These are phyloP conservation scores for Rhizomucor pusillus DNA, from an alignment of 371 early-diverging fungal genomes.

Conservation along the genomic window DNA sequence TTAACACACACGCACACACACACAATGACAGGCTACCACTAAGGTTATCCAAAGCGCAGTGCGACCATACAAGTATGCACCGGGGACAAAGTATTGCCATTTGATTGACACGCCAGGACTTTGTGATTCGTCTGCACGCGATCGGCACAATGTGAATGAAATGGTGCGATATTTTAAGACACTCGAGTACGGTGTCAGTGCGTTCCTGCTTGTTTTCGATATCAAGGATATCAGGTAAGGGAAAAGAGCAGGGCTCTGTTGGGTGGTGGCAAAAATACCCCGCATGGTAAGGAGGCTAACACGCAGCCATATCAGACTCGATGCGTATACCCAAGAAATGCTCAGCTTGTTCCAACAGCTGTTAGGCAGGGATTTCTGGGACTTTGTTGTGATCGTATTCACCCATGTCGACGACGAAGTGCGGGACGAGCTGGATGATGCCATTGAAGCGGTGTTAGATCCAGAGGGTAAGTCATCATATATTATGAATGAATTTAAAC, in stretches of 20 bases:
- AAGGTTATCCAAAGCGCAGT: slow-evolving; percentile 22
- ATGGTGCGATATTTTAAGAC: slow-evolving; percentile 59
- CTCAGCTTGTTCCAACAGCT: slow-evolving; percentile 52
- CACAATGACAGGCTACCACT: slow-evolving; percentile 28
- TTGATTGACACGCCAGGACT: slow-evolving; percentile 57
- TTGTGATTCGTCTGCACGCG: slow-evolving; percentile 49
- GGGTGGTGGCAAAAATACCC: too few species aligned
- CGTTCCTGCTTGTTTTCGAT: slow-evolving; percentile 60
- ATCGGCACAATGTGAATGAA: slow-evolving; percentile 51
- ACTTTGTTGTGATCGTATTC: slow-evolving; percentile 60
- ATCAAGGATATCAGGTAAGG: slow-evolving; percentile 48
- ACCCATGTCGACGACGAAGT: slow-evolving; percentile 62
- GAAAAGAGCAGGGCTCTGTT: too few species aligned
- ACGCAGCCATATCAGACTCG: slow-evolving; percentile 38
- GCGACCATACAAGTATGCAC: slow-evolving; percentile 37
- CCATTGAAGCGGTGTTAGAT: slow-evolving; percentile 54
- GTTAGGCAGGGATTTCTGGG: slow-evolving; percentile 61
- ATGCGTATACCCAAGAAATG: slow-evolving; percentile 65
- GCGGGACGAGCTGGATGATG: slow-evolving; percentile 54
- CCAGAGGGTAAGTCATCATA: slow-evolving; percentile 26
- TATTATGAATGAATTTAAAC: neutral
- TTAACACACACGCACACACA: too few species aligned
- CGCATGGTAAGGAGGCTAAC: neutral
- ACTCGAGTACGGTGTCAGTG: slow-evolving; percentile 56
- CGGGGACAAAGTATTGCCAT: slow-evolving; percentile 26